Evolutionary conservation across 257 asterid species (phyloP), one percentile per base, ranked within the genome.

Genomic region (Gardenia jasminoides): DNA sequence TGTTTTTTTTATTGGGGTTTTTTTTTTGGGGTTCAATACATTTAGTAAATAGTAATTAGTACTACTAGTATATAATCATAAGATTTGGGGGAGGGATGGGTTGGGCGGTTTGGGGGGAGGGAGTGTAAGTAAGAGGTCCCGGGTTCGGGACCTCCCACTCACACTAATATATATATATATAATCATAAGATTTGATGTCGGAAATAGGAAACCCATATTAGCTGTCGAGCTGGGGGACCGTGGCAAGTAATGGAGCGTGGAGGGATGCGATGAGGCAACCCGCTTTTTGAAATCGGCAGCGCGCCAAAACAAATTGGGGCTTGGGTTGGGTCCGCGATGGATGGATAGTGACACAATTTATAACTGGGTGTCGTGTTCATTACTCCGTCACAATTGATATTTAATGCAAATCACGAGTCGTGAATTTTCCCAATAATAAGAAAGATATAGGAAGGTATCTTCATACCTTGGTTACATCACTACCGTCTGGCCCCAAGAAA

Each of bases 381-480:
- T 58, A 78, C 77, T 78, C 82, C 41, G 65, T 70, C 70, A 1
- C 22, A 4, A 2, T 9, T 19, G 0, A 6, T 16, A 0, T 78
- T 78, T 70, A 78, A 70, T 79, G 72, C 65, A 36, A 30, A 71
- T 79, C 78, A 79, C 82, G 82, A 61, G 78, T 61, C 41, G 0
- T 54, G 15, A 26, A 46, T 47, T 26, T 16, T 33, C 54, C 56
- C 74, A 7, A 10, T 24, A 31, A 30, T 5, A 31, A 4, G 44
- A n/a, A 10, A 15, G 3, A 64, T 28, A 11, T 26, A 64, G 3
- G n/a, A n/a, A n/a, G n/a, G n/a, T n/a, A n/a, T n/a, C n/a, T n/a
- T n/a, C n/a, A n/a, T 64, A 28, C 30, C 36, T n/a, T 62, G 39
- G 68, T 26, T 26, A 26, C 11, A 24, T 59, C 66, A 59, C 1